Evolutionary conservation across 2,329 filamentous ascomycete genomes (phyloP).

Genomic region (Arthrobotrys sphaeroides): DNA sequence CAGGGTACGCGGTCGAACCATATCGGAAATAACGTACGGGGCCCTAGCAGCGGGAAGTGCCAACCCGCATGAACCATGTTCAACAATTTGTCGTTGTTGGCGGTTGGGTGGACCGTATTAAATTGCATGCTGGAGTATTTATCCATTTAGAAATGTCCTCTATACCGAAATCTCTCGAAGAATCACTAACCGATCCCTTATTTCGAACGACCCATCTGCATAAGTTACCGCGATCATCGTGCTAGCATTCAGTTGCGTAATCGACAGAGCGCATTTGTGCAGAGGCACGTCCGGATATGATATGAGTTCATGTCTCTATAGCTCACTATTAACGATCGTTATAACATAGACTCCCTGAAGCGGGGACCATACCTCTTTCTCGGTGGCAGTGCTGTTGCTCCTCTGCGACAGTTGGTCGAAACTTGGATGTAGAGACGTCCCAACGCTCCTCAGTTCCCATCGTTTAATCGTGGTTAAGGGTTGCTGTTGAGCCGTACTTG

Average conservation of each 20-base stretch:
- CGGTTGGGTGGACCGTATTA: constrained; percentile 35
- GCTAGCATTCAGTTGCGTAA: constrained; percentile 76
- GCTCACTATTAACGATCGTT: neutral
- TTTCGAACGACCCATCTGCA: constrained; percentile 69
- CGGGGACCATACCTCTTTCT: constrained; percentile 59
- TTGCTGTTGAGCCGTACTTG: constrained; percentile 67
- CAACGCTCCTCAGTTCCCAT: constrained; percentile 78
- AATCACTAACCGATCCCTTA: constrained; percentile 51
- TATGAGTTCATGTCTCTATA: constrained; percentile 74
- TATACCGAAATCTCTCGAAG: neutral
- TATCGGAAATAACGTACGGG: constrained; percentile 15
- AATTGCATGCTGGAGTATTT: constrained; percentile 52
- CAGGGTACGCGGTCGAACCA: no score
- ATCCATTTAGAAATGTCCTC: neutral
- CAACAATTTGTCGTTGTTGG: constrained; percentile 54
- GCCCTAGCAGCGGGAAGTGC: constrained; percentile 55
- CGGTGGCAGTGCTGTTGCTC: constrained; percentile 65
- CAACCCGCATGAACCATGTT: constrained; percentile 58
- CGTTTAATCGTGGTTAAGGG: constrained; percentile 79
- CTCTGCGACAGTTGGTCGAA: constrained; percentile 79
- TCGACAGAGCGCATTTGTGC: constrained; percentile 74
- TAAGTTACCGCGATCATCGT: constrained; percentile 73
- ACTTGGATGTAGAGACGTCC: constrained; percentile 75
- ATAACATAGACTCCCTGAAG: neutral
- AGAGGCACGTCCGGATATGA: constrained; percentile 65